These are phyloP conservation scores for Cynara cardunculus DNA, from an alignment of 129 eudicot genomes.

Conservation along the genomic window DNA sequence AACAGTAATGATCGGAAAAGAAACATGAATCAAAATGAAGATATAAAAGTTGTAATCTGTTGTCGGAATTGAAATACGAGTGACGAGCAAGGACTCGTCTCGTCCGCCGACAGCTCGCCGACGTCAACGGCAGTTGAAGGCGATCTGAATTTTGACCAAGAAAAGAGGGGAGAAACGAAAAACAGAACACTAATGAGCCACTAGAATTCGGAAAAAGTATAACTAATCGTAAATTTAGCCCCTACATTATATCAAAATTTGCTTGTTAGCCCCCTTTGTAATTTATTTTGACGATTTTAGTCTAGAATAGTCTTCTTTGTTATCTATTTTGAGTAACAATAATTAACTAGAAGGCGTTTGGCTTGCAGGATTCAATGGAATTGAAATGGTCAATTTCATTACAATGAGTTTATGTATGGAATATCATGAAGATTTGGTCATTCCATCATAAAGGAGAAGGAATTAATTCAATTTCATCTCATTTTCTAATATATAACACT, in stretches of 20 bases:
- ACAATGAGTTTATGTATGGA: too few relatives aligned
- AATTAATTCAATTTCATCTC: too few relatives aligned
- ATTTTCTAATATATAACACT: too few relatives aligned
- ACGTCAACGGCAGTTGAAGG: conserved; percentile 14
- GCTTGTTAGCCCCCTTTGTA: not conserved
- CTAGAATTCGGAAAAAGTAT: too few relatives aligned
- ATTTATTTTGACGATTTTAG: too few relatives aligned
- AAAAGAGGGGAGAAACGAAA: not conserved
- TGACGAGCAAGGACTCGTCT: not conserved
- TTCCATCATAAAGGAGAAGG: too few relatives aligned
- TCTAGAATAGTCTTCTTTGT: too few relatives aligned
- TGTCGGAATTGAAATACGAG: not conserved
- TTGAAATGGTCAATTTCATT: too few relatives aligned
- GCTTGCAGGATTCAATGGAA: too few relatives aligned
- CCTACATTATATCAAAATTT: not conserved
- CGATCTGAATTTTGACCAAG: conserved; percentile 27
- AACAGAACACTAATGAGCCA: not conserved
- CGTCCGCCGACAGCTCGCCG: not conserved
- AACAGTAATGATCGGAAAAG: not conserved
- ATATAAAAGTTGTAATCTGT: not conserved
- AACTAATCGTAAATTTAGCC: not conserved
- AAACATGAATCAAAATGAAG: not conserved
- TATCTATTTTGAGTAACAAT: too few relatives aligned
- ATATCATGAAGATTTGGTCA: too few relatives aligned
- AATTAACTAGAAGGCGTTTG: too few relatives aligned